Evolutionary conservation across 2,329 filamentous ascomycete genomes (phyloP).

Genomic region (Pestalotiopsis fici): DNA sequence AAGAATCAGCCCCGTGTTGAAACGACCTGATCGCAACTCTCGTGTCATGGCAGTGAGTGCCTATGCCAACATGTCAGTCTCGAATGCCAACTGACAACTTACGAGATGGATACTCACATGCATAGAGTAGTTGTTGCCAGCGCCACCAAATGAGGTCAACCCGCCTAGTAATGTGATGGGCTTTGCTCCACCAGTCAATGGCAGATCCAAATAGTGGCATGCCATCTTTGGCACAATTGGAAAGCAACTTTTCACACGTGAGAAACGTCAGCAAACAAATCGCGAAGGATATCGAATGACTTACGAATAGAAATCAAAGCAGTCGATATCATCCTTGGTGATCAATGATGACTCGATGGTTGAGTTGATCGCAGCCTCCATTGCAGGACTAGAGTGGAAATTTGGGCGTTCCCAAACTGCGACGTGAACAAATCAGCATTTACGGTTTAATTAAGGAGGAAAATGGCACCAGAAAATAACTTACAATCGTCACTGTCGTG

Average conservation of each 20-base stretch:
- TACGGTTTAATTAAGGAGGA: neutral
- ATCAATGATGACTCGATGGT: constrained; percentile 50
- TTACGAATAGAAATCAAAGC: constrained; percentile 68
- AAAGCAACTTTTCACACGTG: neutral
- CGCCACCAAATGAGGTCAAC: constrained; percentile 68
- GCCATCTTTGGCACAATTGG: constrained; percentile 1
- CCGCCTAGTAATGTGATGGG: constrained; percentile 65
- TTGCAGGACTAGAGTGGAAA: constrained; percentile 58
- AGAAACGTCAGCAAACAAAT: neutral
- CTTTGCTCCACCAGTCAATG: constrained; percentile 44
- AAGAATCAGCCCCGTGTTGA: constrained; percentile 56
- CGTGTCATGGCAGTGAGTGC: neutral
- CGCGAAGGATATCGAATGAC: constrained; percentile 55
- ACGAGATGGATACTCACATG: constrained; percentile 53
- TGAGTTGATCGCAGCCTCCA: constrained; percentile 58
- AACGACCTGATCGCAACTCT: constrained; percentile 25
- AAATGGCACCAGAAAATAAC: neutral
- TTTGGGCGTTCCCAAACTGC: constrained; percentile 56
- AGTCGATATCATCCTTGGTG: constrained; percentile 52
- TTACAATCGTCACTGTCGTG: constrained; percentile 44
- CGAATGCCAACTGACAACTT: constrained; percentile 22
- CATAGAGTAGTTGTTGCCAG: constrained; percentile 72
- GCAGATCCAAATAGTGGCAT: constrained; percentile 29
- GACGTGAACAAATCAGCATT: neutral
- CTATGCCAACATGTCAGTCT: neutral